Evolutionary conservation across 2,329 filamentous ascomycete genomes (phyloP).

Genomic region (Pseudonectria foliicola): DNA sequence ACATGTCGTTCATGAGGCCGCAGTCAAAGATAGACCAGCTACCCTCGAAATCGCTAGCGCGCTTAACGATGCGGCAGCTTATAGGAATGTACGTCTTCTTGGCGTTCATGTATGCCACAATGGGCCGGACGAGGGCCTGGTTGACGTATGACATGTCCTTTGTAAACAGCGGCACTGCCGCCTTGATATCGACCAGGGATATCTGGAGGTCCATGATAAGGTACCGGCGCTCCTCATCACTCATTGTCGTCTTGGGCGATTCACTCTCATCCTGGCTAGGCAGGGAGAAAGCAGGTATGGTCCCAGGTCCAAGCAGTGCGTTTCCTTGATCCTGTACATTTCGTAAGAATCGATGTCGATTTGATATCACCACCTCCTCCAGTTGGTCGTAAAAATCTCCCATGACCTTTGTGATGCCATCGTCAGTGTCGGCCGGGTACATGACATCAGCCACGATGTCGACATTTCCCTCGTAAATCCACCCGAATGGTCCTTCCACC

Average conservation of each 20-base stretch:
- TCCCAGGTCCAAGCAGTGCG: slow-evolving; percentile 24
- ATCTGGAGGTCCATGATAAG: slow-evolving; percentile 92
- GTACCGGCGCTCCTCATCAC: slow-evolving; percentile 63
- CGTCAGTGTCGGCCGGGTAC: slow-evolving; percentile 82
- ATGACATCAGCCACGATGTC: slow-evolving; percentile 95
- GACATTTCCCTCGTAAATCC: slow-evolving; percentile 96
- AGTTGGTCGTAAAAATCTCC: slow-evolving; percentile 95
- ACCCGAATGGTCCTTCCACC: slow-evolving; percentile 88
- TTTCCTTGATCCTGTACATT: slow-evolving; percentile 30
- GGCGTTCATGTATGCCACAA: slow-evolving; percentile 97
- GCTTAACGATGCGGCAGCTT: slow-evolving; percentile 89
- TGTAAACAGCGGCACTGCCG: slow-evolving; percentile 87
- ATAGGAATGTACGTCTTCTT: slow-evolving; percentile 94
- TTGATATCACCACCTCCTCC: slow-evolving; percentile 82
- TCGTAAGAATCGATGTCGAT: slow-evolving; percentile 57
- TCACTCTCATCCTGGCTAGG: slow-evolving; percentile 3
- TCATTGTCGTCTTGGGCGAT: slow-evolving; percentile 5
- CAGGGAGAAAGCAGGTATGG: slow-evolving; percentile 22
- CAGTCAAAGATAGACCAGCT: slow-evolving; percentile 94
- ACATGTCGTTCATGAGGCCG: slow-evolving; percentile 87
- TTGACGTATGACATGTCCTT: slow-evolving; percentile 91
- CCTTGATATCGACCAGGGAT: slow-evolving; percentile 89
- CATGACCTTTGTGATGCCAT: slow-evolving; percentile 88
- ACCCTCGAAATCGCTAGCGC: slow-evolving; percentile 81
- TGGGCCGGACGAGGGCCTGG: slow-evolving; percentile 88